These are phyloP conservation scores for Saussurea involucrata DNA, from an alignment of 129 eudicot genomes.

Conservation along the genomic window DNA sequence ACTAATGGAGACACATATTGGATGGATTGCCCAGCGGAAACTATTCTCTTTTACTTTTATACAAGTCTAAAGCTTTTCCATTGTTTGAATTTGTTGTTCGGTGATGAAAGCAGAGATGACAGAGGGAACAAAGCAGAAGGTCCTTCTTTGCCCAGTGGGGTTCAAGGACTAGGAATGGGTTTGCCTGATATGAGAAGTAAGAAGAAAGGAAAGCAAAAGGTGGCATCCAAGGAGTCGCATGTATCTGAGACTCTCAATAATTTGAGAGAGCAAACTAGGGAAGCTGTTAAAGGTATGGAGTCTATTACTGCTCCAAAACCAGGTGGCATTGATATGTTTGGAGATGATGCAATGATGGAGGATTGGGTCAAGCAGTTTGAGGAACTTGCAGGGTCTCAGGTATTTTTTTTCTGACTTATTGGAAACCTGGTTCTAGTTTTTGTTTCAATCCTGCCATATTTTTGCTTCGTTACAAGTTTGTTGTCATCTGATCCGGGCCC, in stretches of 20 bases:
- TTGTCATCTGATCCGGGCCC: neutral
- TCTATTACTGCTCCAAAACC: slow-evolving; percentile 50
- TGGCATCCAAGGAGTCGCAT: slow-evolving; percentile 59
- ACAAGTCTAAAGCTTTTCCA: neutral
- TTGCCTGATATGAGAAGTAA: slow-evolving; percentile 75
- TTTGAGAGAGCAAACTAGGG: slow-evolving; percentile 92
- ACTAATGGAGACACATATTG: neutral
- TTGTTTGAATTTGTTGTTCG: neutral
- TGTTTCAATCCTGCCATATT: neutral
- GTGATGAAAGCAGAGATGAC: slow-evolving; percentile 34
- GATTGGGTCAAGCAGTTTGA: slow-evolving; percentile 99
- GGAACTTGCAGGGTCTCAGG: slow-evolving; percentile 92
- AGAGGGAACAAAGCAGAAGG: slow-evolving; percentile 35
- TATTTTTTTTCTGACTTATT: slow-evolving; percentile 14
- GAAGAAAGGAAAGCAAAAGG: slow-evolving; percentile 76
- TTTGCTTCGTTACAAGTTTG: neutral
- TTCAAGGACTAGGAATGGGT: slow-evolving; percentile 70
- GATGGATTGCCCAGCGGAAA: neutral
- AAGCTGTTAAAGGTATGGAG: slow-evolving; percentile 95
- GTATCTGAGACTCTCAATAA: slow-evolving; percentile 81
- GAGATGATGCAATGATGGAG: slow-evolving; percentile 77
- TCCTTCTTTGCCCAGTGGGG: slow-evolving; percentile 35
- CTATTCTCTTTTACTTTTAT: neutral
- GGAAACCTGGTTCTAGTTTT: neutral
- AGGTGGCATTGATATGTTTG: slow-evolving; percentile 41